Evolutionary conservation across 768 basidiomycete genomes (phyloP), one percentile per base, ranked within the genome.

Genomic region (Hypholoma fasciculare): DNA sequence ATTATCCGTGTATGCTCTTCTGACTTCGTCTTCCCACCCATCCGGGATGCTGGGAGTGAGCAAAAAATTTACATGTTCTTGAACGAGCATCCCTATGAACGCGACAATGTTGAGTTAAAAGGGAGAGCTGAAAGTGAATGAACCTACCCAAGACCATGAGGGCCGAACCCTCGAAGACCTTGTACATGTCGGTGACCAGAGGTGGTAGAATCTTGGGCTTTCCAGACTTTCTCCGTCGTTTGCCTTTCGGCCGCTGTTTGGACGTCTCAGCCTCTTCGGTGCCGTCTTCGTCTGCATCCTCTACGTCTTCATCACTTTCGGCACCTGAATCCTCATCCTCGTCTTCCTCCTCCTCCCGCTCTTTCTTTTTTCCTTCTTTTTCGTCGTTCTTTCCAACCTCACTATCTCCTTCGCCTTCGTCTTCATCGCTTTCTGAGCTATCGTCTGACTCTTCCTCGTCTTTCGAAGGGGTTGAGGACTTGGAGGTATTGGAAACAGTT

Each of bases 121-220:
- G 30, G 30, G 30, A 34, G 30, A 59, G 43, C 14, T 47, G 37
- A 36, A 16, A 11, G 53, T n/a, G 52, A 6, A 30, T 19, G 26
- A 23, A 23, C 78, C 20, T 36, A 90, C 90, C 88, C 60, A 92
- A 77, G 3, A 83, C 88, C 70, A 92, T 76, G 44, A 92, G 77
- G 3, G 88, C 87, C 9, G 87, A 85, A 4, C 90, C 90, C 63
- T 90, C 87, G 60, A 90, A 76, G 3, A 82, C 76, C 64, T 81
- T 88, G 68, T 91, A 92, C 90, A 92, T 92, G 62, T 90, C 87
- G 60, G 76, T 73, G 27, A 72, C 68, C 30, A 74, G 48, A 27
- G 68, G 58, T 54, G 64, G 52, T 3, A 48, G 27, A 36, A 38
- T 38, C 19, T 16, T 17, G 16, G 19, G 17, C 52, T 57, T 61